phyloP scores from a whole-genome alignment of 192 early-diverging fungal species.

The Dispira simplex region DNA sequence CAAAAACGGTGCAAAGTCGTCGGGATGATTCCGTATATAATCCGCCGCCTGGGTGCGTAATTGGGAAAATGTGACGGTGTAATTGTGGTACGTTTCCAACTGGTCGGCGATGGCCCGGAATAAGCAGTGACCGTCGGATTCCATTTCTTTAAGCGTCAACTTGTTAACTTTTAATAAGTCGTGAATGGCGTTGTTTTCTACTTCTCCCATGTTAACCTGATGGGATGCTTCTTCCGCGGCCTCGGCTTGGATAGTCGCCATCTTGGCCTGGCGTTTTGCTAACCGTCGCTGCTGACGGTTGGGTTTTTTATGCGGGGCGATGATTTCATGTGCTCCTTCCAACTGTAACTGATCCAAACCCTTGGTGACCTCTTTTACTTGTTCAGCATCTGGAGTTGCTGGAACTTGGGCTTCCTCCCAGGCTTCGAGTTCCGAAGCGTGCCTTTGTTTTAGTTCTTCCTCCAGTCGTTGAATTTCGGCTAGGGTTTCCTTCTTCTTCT shows the following conservation, averaged over 20 bases:
- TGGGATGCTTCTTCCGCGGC: conserved; percentile 59
- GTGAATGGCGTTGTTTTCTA: conserved; percentile 55
- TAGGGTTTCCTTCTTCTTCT: conserved; percentile 75
- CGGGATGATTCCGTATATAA: conserved; percentile 63
- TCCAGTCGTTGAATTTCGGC: conserved; percentile 54
- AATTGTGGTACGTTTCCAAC: conserved; percentile 33
- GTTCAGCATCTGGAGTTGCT: no score
- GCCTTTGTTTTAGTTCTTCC: conserved; percentile 35
- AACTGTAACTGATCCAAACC: no score
- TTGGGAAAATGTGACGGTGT: conserved; percentile 35
- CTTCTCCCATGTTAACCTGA: conserved; percentile 54
- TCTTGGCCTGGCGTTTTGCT: conserved; percentile 29
- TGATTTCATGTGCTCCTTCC: no score
- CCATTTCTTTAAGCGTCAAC: conserved; percentile 46
- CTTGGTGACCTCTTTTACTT: no score
- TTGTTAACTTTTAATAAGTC: conserved; percentile 34
- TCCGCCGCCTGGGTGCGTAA: conserved; percentile 57
- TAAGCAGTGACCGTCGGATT: conserved; percentile 86
- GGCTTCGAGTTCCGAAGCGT: conserved; percentile 38
- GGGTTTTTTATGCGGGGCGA: background rate
- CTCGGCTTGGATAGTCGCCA: conserved; percentile 51
- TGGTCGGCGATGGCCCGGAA: conserved; percentile 87
- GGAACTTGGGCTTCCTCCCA: conserved; percentile 14
- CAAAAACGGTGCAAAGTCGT: conserved; percentile 88
- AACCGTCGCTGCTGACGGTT: conserved; percentile 12